Evolutionary conservation across 148 eudicot species (phyloP), one percentile per base, ranked within the genome.

Genomic region (Rhododendron ovatum): DNA sequence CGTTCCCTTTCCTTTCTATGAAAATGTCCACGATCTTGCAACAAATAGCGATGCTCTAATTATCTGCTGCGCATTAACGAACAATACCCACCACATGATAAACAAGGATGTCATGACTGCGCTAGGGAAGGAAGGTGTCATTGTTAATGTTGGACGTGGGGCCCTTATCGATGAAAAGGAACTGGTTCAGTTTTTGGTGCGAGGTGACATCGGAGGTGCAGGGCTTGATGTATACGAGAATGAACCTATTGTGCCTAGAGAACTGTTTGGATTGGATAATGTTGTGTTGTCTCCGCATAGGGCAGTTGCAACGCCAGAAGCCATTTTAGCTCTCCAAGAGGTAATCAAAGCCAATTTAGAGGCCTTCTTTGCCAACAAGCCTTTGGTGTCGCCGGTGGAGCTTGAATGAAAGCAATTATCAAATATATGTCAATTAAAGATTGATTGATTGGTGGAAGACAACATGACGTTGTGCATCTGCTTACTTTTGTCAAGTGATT

Each of bases 201-300:
- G 85, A 53, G 94, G 95, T 63, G 88, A 91, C 86, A 87, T 96
- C 12, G 91, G 94, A 69, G 98, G 98, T 76, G 98, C 94, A 26
- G 96, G 98, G 50, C 93, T 96, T 55, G 99, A 96, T 87, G 99
- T 95, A 82, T 96, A 87, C 86, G 94, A 94, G 88, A 78, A 94
- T 15, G 99, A 95, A 84, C 99, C 98, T 47, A 5, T 84, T 71
- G 98, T 95, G 75, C 98, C 98, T 1, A 83, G 83, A 82, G 98
- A 95, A 91, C 84, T 96, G 69, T 88, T 91, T 79, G 89, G 71
- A 26, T 84, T 96, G 87, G 94, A 96, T 47, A 93, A 93, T 82
- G 99, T 95, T 84, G 99, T 95, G 9, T 71, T 95, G 91, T 91
- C 96, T n/a, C 93, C 96, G 18, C 99, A 96, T 75, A 90, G 59